Evolutionary conservation across 2,329 filamentous ascomycete genomes (phyloP).

Genomic region (Phaeosphaeria sp.): DNA sequence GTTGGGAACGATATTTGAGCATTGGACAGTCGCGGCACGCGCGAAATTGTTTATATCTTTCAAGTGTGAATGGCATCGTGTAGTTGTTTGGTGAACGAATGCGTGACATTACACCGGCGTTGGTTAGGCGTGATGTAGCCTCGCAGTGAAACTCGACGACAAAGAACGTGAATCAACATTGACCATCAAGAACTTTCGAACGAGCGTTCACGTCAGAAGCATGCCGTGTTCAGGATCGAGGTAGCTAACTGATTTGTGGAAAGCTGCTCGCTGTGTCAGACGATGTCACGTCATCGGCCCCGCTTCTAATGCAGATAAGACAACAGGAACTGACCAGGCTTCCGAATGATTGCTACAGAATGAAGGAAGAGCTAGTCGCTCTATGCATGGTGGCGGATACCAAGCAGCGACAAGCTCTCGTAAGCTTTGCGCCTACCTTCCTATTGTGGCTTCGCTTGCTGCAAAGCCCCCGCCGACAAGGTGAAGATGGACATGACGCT

Average conservation of each 20-base stretch:
- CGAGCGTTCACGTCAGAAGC: too few species aligned
- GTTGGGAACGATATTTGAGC: too few species aligned
- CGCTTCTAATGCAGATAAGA: not conserved
- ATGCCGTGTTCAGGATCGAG: too few species aligned
- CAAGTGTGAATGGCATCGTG: too few species aligned
- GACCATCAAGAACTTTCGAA: too few species aligned
- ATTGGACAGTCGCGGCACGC: too few species aligned
- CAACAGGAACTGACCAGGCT: not conserved
- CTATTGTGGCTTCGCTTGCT: constrained; percentile 13
- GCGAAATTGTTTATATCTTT: too few species aligned
- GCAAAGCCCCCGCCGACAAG: constrained; percentile 9
- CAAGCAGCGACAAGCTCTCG: constrained; percentile 23
- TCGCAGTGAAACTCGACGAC: too few species aligned
- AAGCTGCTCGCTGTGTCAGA: not conserved
- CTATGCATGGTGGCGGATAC: not conserved
- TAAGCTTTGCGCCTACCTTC: constrained; percentile 22
- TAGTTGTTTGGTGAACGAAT: too few species aligned
- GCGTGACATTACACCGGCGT: too few species aligned
- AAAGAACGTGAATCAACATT: too few species aligned
- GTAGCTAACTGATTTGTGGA: not conserved
- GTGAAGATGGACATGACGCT: constrained; percentile 12
- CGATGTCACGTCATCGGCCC: not conserved
- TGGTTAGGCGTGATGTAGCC: too few species aligned
- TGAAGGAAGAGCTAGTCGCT: not conserved
- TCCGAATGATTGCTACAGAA: not conserved